phyloP scores from a whole-genome alignment of 2,329 filamentous ascomycete genomes.

The Aspergillus tanneri region DNA sequence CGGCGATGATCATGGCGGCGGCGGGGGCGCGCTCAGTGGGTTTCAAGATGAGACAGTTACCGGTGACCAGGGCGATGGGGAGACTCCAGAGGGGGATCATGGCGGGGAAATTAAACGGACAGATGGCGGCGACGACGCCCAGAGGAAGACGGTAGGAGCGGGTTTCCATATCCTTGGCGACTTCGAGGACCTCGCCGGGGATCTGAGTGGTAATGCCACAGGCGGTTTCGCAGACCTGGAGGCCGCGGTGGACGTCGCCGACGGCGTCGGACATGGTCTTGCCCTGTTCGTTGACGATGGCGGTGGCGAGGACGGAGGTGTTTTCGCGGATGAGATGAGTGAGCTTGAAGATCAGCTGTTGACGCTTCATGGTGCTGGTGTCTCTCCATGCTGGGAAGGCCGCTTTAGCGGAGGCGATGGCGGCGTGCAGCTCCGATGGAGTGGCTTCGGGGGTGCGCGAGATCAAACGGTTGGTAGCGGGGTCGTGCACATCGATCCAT shows the following conservation, averaged over 20 bases:
- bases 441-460: constrained; percentile 62
- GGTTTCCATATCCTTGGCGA: constrained; percentile 65
- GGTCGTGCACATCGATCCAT: constrained; percentile 62
- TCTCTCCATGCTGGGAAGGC: constrained; percentile 59
- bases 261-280: constrained; percentile 64
- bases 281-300: constrained; percentile 63
- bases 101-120: constrained; percentile 64
- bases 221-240: constrained; percentile 63
- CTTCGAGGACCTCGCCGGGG: constrained; percentile 61
- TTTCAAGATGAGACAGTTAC: constrained; percentile 59
- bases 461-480: constrained; percentile 61
- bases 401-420: constrained; percentile 58
- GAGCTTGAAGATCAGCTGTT: constrained; percentile 65
- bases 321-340: constrained; percentile 59
- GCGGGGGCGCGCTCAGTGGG: constrained; percentile 61
- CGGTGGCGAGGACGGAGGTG: constrained; percentile 61
- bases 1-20: constrained; percentile 59
- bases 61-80: constrained; percentile 58
- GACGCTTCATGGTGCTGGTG: constrained; percentile 56
- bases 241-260: constrained; percentile 62
- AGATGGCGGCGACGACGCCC: constrained; percentile 61
- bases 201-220: constrained; percentile 64
- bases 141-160: constrained; percentile 61
- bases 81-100: constrained; percentile 67
- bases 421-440: constrained; percentile 56